A percentile compares a stretch with the other conserved stretches of the same genome.
phyloP scores from a whole-genome alignment of 805 yeast species.

The Vanderwaltozyma polyspora region DNA sequence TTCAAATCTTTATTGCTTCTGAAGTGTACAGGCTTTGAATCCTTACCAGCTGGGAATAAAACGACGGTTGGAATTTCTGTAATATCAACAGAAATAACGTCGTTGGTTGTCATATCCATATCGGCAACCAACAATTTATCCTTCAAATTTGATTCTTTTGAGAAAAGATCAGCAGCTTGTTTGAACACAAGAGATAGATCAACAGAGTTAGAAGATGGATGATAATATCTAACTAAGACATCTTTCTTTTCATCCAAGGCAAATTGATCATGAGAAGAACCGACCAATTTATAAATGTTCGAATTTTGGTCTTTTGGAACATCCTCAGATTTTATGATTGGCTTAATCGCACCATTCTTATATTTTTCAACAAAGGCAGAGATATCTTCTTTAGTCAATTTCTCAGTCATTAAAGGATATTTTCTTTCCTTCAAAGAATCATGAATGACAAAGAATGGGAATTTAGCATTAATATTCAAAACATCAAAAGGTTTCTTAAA shows the following conservation, averaged over 20 bases:
- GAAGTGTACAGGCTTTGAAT: slow-evolving; percentile 52
- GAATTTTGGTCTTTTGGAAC: slow-evolving; percentile 75
- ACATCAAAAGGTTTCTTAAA: slow-evolving; percentile 82
- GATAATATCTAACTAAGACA: slow-evolving; percentile 81
- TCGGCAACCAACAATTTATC: slow-evolving; percentile 66
- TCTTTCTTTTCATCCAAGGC: slow-evolving; percentile 50
- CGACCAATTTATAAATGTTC: slow-evolving; percentile 68
- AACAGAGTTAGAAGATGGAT: slow-evolving; percentile 98
- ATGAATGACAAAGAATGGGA: slow-evolving; percentile 88
- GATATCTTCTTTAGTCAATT: slow-evolving; percentile 30
- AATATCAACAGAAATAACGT: slow-evolving; percentile 61
- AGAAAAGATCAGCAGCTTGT: slow-evolving; percentile 65
- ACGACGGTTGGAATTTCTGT: slow-evolving; percentile 89
- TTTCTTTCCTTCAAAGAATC: slow-evolving; percentile 57
- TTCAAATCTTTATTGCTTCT: slow-evolving; percentile 66
- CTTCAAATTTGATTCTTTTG: slow-evolving; percentile 36
- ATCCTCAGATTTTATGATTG: slow-evolving; percentile 75
- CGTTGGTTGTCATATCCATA: slow-evolving; percentile 84
- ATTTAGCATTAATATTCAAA: slow-evolving; percentile 71
- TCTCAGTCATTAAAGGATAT: slow-evolving; percentile 53
- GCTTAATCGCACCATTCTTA: slow-evolving; percentile 50
- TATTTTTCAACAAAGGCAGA: slow-evolving; percentile 52
- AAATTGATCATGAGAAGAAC: slow-evolving; percentile 65
- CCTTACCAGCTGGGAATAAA: slow-evolving; percentile 80
- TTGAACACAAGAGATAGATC: slow-evolving; percentile 82